Evolutionary conservation across 352 stramenopile species (phyloP).

Genomic region (Phytophthora pini): DNA sequence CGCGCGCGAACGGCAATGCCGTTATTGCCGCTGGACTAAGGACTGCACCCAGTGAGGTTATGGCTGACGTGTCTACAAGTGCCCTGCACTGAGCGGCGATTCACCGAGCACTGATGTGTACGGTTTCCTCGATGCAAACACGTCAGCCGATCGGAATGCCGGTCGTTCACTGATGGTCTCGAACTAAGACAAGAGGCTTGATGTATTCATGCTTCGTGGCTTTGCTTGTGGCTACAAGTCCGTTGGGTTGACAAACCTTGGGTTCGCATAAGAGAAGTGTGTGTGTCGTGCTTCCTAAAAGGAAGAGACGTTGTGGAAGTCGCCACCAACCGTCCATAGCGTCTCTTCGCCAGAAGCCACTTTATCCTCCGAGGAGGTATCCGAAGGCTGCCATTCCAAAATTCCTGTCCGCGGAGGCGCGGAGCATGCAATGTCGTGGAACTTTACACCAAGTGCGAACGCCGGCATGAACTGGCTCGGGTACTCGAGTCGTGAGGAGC

Average conservation of each 20-base stretch:
- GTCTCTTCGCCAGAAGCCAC: background rate
- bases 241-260: background rate
- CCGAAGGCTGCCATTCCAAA: background rate
- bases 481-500: constrained; percentile 29
- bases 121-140: too few relatives aligned
- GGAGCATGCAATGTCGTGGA: constrained; percentile 23
- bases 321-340: background rate
- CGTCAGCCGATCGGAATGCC: too few relatives aligned
- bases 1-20: background rate
- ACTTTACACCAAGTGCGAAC: constrained; percentile 10
- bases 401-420: constrained; percentile 6
- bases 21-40: too few relatives aligned
- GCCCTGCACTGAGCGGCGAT: too few relatives aligned
- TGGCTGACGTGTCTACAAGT: too few relatives aligned
- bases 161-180: too few relatives aligned
- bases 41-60: too few relatives aligned
- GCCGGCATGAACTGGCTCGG: constrained; percentile 14
- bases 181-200: too few relatives aligned
- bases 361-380: background rate
- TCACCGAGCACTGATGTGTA: too few relatives aligned
- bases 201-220: too few relatives aligned
- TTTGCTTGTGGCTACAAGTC: background rate
- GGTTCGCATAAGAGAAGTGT: background rate
- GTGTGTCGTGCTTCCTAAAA: background rate
- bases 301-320: background rate